Evolutionary conservation across 164 flowering plant genomes (phyloP), one percentile per base, ranked within the genome.

Genomic region (Dillenia suffruticosa): DNA sequence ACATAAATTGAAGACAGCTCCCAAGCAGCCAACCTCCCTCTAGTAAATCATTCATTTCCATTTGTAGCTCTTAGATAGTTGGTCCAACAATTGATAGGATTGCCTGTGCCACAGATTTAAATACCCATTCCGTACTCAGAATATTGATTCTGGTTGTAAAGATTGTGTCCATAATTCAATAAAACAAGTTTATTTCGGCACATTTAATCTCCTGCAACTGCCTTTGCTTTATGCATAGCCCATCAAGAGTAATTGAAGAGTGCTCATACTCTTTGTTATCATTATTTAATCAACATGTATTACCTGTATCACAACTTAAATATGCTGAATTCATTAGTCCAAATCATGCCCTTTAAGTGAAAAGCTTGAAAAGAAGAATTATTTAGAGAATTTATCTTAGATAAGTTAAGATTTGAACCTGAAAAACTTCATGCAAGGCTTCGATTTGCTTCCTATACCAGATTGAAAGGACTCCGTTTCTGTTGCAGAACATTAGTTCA

Each of bases 381-480:
- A 51, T 62, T 76, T 68, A 44, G 17, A 54, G 63, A 59, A 72
- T 72, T 73, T 68, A 75, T 80, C 65, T 83, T 83, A 74, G 74
- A 75, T 68, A 73, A 64, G 86, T 83, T 81, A 74, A 80, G 89
- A 88, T 82, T 87, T 68, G 81, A 88, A 93, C 98, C 98, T 93
- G 98, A 90, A 93, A 93, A 93, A 93, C 86, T 93, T 93, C 76
- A 92, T 93, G 97, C 98, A 93, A 73, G 98, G 97, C 98, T 90
- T 93, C 79, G 97, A 88, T 93, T 93, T 93, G 97, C 97, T 90
- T 88, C 97, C 97, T 89, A 89, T 75, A 90, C 94, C 94, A 85
- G 94, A 72, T 81, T 88, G 46, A 79, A 76, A 71, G 73, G 84
- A 77, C 75, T 93, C 97, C 94, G 48, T 73, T 84, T 90, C 98